These are phyloP conservation scores for Lasiosphaeris hirsuta DNA, from an alignment of 495 filamentous ascomycete genomes.

Conservation along the genomic window DNA sequence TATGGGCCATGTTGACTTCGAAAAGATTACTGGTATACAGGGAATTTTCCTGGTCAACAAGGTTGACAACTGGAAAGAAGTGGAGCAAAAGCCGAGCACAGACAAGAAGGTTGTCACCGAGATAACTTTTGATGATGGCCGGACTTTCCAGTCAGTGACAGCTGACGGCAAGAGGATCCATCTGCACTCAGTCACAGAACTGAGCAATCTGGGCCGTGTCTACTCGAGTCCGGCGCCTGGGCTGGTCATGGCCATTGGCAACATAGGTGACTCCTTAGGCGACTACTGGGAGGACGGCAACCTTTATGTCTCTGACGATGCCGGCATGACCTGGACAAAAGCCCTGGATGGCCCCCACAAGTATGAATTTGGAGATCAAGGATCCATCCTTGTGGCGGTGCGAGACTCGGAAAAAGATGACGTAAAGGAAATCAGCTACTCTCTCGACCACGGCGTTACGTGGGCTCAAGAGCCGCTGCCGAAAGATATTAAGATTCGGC, in stretches of 20 bases:
- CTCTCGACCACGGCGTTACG: slow-evolving; percentile 77
- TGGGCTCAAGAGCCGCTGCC: slow-evolving; percentile 68
- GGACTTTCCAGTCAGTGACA: slow-evolving; percentile 59
- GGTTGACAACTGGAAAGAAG: slow-evolving; percentile 80
- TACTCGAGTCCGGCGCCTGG: slow-evolving; percentile 93
- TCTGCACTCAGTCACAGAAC: slow-evolving; percentile 84
- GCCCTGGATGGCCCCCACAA: slow-evolving; percentile 80
- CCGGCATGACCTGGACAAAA: slow-evolving; percentile 75
- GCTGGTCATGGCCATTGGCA: slow-evolving; percentile 87
- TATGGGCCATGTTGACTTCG: slow-evolving; percentile 79
- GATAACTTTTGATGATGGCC: slow-evolving; percentile 93
- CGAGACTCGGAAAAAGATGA: slow-evolving; percentile 63
- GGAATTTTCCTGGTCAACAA: slow-evolving; percentile 88
- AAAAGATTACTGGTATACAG: slow-evolving; percentile 84
- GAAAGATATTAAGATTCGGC: slow-evolving; percentile 58
- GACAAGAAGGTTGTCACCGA: slow-evolving; percentile 66
- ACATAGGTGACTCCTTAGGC: slow-evolving; percentile 70
- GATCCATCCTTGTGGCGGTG: slow-evolving; percentile 80
- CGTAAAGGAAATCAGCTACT: slow-evolving; percentile 62
- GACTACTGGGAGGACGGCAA: slow-evolving; percentile 61
- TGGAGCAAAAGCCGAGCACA: slow-evolving; percentile 49
- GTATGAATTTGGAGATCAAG: slow-evolving; percentile 92
- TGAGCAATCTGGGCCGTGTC: slow-evolving; percentile 74
- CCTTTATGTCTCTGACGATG: slow-evolving; percentile 87
- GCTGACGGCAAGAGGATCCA: slow-evolving; percentile 65